A percentile compares a stretch with the other conserved stretches of the same genome.
Conservation (phyloP, 768 basidiomycete genomes). For the Boletus speciosus region DNA sequence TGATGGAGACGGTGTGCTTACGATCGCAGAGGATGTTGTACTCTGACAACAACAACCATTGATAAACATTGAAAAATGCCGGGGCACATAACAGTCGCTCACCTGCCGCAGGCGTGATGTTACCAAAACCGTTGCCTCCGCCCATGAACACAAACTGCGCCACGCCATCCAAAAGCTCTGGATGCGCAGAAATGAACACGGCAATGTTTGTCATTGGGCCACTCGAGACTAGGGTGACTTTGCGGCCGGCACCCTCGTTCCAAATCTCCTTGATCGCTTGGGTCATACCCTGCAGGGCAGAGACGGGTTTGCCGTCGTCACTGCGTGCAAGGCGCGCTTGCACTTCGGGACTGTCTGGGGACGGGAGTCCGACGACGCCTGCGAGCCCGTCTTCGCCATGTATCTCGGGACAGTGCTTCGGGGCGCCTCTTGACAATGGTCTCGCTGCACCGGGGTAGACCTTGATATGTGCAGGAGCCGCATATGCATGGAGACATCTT, state of each 20-base stretch:
- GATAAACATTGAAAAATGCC: neutral
- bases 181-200: constrained; percentile 58
- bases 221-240: constrained; percentile 68
- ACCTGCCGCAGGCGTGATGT: constrained; percentile 74
- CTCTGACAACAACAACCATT: constrained; percentile 40
- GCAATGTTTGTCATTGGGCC: constrained; percentile 87
- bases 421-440: constrained; percentile 57
- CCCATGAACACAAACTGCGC: constrained; percentile 74
- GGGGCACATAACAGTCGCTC: constrained; percentile 3
- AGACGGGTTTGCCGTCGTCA: constrained; percentile 39
- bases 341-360: constrained; percentile 46
- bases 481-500: constrained; percentile 72
- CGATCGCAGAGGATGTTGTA: constrained; percentile 83
- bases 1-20: constrained; percentile 37
- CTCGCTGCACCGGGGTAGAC: constrained; percentile 68
- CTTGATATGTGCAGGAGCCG: constrained; percentile 51
- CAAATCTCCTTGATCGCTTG: constrained; percentile 49
- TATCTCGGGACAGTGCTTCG: constrained; percentile 69
- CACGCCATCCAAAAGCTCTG: constrained; percentile 47
- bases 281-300: constrained; percentile 71
- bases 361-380: constrained; percentile 76
- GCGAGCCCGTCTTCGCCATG: constrained; percentile 82
- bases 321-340: constrained; percentile 45
- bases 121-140: constrained; percentile 83
- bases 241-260: constrained; percentile 54